phyloP scores from a whole-genome alignment of 1,139 yeast species.

The Lodderomyces oxycetoniae region DNA sequence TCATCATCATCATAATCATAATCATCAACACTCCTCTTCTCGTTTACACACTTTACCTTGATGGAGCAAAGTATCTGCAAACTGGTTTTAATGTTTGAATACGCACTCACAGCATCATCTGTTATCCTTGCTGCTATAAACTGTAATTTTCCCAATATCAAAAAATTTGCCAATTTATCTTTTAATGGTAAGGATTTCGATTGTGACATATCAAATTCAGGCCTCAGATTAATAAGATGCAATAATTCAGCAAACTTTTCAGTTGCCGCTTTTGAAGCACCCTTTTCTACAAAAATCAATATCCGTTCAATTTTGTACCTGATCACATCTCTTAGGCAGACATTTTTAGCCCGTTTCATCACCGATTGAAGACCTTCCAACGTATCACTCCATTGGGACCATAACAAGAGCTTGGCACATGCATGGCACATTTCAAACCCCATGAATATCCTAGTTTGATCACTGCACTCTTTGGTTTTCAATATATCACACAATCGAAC shows the following conservation, averaged over 20 bases:
- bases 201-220: constrained; percentile 24
- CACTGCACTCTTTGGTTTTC: constrained; percentile 9
- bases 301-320: constrained; percentile 32
- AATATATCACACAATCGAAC: constrained; percentile 16
- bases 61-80: constrained; percentile 41
- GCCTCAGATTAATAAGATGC: constrained; percentile 18
- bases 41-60: constrained; percentile 27
- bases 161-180: constrained; percentile 30
- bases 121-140: constrained; percentile 21
- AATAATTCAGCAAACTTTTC: constrained; percentile 17
- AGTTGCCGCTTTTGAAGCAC: constrained; percentile 17
- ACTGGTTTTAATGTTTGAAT: constrained; percentile 30
- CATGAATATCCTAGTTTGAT: constrained; percentile 12
- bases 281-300: constrained; percentile 18
- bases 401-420: constrained; percentile 11
- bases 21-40: too few relatives aligned
- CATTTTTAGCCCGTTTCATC: constrained; percentile 14
- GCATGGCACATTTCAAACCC: constrained; percentile 16
- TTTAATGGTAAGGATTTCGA: constrained; percentile 17
- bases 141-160: constrained; percentile 35
- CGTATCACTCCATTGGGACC: constrained; percentile 14
- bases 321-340: constrained; percentile 16
- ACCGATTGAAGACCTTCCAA: constrained; percentile 8
- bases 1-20: too few relatives aligned
- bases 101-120: constrained; percentile 21